Base-by-base conservation (phyloP, 306 rosid species). In the Datisca glomerata region DNA sequence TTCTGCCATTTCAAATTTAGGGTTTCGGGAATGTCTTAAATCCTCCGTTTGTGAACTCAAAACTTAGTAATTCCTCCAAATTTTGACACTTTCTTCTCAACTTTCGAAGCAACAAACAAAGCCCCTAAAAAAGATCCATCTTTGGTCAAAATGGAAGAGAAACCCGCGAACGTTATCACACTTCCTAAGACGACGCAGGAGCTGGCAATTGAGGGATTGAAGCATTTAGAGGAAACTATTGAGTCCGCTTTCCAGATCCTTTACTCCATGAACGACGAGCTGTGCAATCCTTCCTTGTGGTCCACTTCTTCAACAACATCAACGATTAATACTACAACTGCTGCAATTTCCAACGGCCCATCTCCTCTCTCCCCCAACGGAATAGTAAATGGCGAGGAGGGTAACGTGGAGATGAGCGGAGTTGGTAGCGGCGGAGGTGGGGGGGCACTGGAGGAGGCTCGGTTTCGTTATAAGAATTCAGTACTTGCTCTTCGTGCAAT, bases 221-320 rank as follows among this genome's bases (percentile, higher is more conserved):
- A 64, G 71, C 75, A 80, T 62, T 65, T 91, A 3, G 85, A 79
- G 59, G 93, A 80, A 59, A 87, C 97, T 12, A 87, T 80, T 0
- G 77, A 87, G 53, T 49, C 76, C 18, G 94, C 97, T 55, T 87
- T 69, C 46, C 86, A 78, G 71, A 84, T 91, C 73, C 91, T 91
- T 38, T 72, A 78, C 53, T 84, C 96, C 51, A 84, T 91, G 98
- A 91, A 91, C 58, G 94, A 91, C 57, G 96, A 80, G 60, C 96
- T 91, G 52, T 80, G 96, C 66, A 84, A 84, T 59, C 94, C 96
- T 14, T 38, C 72, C 7, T 61, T 84, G 24, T 91, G 98, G 94
- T 64, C 84, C 49, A 70, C 86, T 51, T 50, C 73, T 45, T 12
- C 65, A 41, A 6, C 71, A 28, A 24, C 70, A 20, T 36, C 71